Base-by-base conservation (phyloP, 176 grass and related monocot genomes). In the Phyllostachys edulis region DNA sequence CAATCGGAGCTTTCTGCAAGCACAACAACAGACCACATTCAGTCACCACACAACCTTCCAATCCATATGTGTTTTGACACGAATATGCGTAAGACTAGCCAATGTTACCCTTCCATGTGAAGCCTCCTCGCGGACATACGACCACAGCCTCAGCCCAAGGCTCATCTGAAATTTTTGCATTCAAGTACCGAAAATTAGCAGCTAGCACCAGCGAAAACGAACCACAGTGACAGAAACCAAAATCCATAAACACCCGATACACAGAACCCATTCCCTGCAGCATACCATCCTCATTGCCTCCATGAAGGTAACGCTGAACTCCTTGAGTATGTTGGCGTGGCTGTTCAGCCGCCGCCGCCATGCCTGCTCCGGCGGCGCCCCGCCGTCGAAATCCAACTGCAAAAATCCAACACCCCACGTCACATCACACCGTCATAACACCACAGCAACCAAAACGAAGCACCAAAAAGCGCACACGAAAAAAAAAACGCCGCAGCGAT, bases 281-380 rank as follows among this genome's bases (percentile, higher is more conserved):
- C 73, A 38, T 94, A 99, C 96, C 96, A 99, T 99, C 79, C 81
- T 90, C 89, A 99, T 90, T 73, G 96, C 96, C 62, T 99, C 96
- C 93, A 96, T 94, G 90, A 99, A 99, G 80, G 96, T 99, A 39
- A 99, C 89, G 66, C 93, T 99, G 80, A 99, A 99, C 82, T 99
- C 96, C 81, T 99, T 99, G 63, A 99, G 83, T 67, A 89, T 78
- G 86, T 99, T 96, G 51, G 96, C 96, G 86, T 99, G 90, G 57
- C 96, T 99, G 80, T 94, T 96, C 24, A 99, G 76, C 84, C 88
- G 63, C 71, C 96, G 77, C 73, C 96, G 89, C 96, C 96, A 99
- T 80, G 96, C 96, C 82, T 92, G 88, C 80, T 93, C 88, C 82
- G 96, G 93, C 17, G 96, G 96, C 21, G 96, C 81, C 44, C 89